Evolutionary conservation across 2,329 filamentous ascomycete species (phyloP), one percentile per base, ranked within the genome.

Genomic region (Fusarium sp.): DNA sequence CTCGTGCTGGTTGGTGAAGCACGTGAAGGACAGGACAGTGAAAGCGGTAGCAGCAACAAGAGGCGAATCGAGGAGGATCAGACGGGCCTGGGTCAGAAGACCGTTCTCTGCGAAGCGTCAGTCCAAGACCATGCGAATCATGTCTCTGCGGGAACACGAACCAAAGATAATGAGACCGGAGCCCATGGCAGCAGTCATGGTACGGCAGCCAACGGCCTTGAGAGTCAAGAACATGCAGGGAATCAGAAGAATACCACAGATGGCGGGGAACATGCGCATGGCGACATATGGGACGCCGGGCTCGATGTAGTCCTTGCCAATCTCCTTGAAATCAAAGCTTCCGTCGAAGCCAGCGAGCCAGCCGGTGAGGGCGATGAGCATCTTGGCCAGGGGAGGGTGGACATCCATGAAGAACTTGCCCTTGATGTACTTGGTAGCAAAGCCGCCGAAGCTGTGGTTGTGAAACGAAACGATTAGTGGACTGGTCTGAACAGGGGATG

Each of bases 341-440:
- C 97, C 97, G 81, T 98, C 91, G 83, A 98, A 99, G 64, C 97
- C 97, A 79, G 95, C 97, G 74, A 98, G 85, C 92, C 94, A 99
- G 78, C 96, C 97, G 74, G 95, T 95, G 70, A 99, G 90, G 62
- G 97, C 97, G 80, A 99, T 96, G 77, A 99, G 92, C 82, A 99
- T 91, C 88, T 99, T 99, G 76, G 97, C 97, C 70, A 99, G 89
- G 54, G 97, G 97, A 35, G 97, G 97, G 82, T 99, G 97, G n/a
- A 99, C 97, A 82, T 99, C 97, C 97, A 99, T 99, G 85, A 99
- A 99, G 90, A 99, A 99, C 83, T 90, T 93, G 81, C 97, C 97
- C 88, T 99, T 98, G 89, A 99, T 98, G 84, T 99, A 99, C 85
- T 99, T 99, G 79, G 94, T 95, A 75, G 97, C 97, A 82, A 99